These are phyloP conservation scores for Trypanosoma lewisi DNA, from an alignment of 208 protist genomes.

Conservation along the genomic window DNA sequence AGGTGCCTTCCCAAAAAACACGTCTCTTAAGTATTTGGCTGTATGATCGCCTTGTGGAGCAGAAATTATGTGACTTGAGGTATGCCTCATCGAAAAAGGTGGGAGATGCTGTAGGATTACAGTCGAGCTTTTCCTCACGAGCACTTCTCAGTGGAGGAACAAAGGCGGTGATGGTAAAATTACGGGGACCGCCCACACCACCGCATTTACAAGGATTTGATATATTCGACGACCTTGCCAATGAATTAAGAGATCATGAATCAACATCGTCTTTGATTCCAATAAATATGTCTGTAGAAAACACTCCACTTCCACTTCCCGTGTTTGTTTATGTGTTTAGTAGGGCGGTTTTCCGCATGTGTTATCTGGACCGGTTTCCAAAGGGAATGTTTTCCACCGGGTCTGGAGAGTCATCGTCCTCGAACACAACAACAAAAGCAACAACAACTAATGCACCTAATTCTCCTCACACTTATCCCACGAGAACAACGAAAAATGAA, in stretches of 20 bases:
- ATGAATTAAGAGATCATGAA: neutral
- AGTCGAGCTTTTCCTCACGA: neutral
- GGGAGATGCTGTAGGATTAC: neutral
- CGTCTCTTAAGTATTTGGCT: constrained; percentile 17
- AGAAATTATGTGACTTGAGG: neutral
- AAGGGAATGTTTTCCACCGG: constrained; percentile 33
- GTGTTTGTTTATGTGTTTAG: constrained; percentile 79
- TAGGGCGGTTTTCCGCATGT: constrained; percentile 56
- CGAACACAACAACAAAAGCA: neutral
- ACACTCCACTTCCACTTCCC: constrained; percentile 42
- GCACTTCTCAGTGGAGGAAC: neutral
- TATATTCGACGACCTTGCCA: constrained; percentile 14
- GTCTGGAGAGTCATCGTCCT: too few relatives aligned
- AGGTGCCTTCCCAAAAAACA: constrained; percentile 9
- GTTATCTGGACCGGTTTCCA: constrained; percentile 56
- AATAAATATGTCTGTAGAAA: constrained; percentile 12
- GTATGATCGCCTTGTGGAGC: constrained; percentile 23
- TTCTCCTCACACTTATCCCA: neutral
- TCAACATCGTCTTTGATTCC: neutral
- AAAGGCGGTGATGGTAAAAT: constrained; percentile 6
- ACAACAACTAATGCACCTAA: neutral
- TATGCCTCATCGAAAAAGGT: neutral
- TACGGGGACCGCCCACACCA: constrained; percentile 14
- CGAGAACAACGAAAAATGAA: neutral
- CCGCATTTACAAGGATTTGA: constrained; percentile 16